A percentile compares a stretch with the other conserved stretches of the same genome.
Conservation (phyloP, 2,329 filamentous ascomycete genomes). For the Epichloe brachyelytri region DNA sequence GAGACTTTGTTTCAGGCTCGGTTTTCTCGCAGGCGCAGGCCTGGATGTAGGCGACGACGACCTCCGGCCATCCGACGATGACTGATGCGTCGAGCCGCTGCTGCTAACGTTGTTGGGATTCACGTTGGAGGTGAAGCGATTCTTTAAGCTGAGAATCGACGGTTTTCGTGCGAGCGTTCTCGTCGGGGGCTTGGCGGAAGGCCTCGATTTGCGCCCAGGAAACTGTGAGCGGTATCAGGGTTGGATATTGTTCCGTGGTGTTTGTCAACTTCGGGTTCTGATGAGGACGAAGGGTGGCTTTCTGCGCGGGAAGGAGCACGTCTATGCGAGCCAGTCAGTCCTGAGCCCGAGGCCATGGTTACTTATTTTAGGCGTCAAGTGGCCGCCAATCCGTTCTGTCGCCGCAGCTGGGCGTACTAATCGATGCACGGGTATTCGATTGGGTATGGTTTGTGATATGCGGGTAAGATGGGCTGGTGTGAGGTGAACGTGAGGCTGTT, state of each 20-base stretch:
- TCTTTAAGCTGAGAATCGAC: conserved; percentile 28
- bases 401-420: neutral
- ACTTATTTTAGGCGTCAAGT: neutral
- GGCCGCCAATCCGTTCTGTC: neutral
- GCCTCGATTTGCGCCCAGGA: conserved; percentile 39
- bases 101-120: neutral
- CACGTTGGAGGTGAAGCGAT: conserved; percentile 7
- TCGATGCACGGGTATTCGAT: neutral
- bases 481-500: neutral
- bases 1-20: conserved; percentile 44
- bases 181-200: conserved; percentile 33
- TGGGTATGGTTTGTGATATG: neutral
- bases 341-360: conserved; percentile 16
- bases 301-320: conserved; percentile 13
- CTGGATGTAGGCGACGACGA: conserved; percentile 9
- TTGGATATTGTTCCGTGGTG: conserved; percentile 15
- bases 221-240: conserved; percentile 29
- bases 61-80: conserved; percentile 8
- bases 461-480: neutral
- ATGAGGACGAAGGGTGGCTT: conserved; percentile 21
- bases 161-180: conserved; percentile 29
- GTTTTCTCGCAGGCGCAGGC: conserved; percentile 36
- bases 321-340: conserved; percentile 21
- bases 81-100: conserved; percentile 1
- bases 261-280: conserved; percentile 33